Evolutionary conservation across 2,329 filamentous ascomycete species (phyloP).

Genomic region (Beauveria australis): DNA sequence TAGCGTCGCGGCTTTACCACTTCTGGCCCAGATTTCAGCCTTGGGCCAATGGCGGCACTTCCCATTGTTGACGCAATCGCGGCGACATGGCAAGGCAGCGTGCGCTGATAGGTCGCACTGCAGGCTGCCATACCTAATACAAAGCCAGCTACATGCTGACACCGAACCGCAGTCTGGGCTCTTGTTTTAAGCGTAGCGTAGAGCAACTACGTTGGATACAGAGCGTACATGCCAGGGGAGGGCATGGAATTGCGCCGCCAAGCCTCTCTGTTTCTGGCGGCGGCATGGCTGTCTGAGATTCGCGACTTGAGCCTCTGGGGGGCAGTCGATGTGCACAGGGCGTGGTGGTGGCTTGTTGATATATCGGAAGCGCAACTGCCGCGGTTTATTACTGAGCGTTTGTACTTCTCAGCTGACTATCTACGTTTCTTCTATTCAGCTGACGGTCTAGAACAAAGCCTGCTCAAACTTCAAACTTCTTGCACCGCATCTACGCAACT

Average conservation of each 20-base stretch:
- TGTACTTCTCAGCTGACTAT: not conserved
- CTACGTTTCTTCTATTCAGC: not conserved
- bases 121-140: too few species aligned
- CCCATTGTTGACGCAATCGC: slow-evolving; percentile 1
- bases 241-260: too few species aligned
- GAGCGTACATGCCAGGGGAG: too few species aligned
- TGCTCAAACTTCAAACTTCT: too few species aligned
- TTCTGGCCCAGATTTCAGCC: not conserved
- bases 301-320: too few species aligned
- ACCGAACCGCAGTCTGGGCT: not conserved
- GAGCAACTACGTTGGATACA: not conserved
- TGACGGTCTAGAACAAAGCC: not conserved
- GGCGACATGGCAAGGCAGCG: not conserved
- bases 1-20: slow-evolving; percentile 5
- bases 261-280: too few species aligned
- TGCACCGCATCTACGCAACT: too few species aligned
- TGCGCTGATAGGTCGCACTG: too few species aligned
- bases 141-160: not conserved
- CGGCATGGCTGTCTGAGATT: too few species aligned
- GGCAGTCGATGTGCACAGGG: too few species aligned
- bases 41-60: not conserved
- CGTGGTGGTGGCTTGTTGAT: too few species aligned
- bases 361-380: not conserved
- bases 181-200: not conserved
- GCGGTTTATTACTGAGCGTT: not conserved